Evolutionary conservation across 2,329 filamentous ascomycete species (phyloP).

Genomic region (Stemphylium beticola): DNA sequence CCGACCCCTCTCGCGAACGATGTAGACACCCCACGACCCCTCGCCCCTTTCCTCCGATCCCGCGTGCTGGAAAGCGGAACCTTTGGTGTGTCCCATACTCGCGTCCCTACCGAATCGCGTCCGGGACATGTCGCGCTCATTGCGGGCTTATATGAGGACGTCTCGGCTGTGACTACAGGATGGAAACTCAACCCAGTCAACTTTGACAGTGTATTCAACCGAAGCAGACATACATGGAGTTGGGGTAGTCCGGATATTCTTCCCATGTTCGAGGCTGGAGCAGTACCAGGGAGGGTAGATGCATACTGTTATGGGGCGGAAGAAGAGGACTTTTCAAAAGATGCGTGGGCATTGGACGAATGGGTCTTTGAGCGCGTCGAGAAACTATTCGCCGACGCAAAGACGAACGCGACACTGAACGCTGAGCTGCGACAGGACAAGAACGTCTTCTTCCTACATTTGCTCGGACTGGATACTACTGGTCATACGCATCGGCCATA

Average conservation of each 20-base stretch:
- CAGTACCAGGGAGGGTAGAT: conserved; percentile 83
- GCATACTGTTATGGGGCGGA: conserved; percentile 84
- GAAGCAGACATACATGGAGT: conserved; percentile 96
- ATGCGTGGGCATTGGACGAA: conserved; percentile 80
- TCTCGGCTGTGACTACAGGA: conserved; percentile 93
- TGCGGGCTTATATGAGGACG: conserved; percentile 95
- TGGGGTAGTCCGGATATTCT: conserved; percentile 98
- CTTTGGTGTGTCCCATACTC: conserved; percentile 95
- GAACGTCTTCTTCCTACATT: conserved; percentile 91
- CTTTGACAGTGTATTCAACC: conserved; percentile 98
- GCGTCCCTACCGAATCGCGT: conserved; percentile 94
- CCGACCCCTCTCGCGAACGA: conserved; percentile 63
- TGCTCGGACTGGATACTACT: conserved; percentile 88
- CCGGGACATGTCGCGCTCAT: conserved; percentile 97
- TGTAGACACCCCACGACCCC: conserved; percentile 74
- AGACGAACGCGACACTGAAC: conserved; percentile 76
- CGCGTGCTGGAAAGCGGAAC: conserved; percentile 88
- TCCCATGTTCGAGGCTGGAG: conserved; percentile 96
- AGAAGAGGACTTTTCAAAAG: conserved; percentile 85
- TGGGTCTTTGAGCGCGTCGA: conserved; percentile 98
- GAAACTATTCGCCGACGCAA: conserved; percentile 80
- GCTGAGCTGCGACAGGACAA: conserved; percentile 79
- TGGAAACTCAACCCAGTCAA: conserved; percentile 99
- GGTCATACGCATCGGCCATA: conserved; percentile 89
- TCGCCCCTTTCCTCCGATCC: conserved; percentile 90